Evolutionary conservation across 495 filamentous ascomycete species (phyloP).

Genomic region (Chlorociboria aeruginascens): DNA sequence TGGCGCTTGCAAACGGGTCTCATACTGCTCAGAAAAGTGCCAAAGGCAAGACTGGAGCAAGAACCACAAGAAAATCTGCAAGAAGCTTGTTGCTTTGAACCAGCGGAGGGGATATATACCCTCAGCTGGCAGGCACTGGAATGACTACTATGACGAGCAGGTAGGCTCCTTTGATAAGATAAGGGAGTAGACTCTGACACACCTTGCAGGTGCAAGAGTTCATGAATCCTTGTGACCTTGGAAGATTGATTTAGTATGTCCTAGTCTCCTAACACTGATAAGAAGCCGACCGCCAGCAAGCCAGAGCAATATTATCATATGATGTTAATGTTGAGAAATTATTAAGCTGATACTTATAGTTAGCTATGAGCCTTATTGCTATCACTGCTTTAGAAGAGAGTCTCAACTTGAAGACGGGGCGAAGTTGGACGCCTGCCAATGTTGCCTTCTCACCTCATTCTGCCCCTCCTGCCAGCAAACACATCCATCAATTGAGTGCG

Average conservation of each 20-base stretch:
- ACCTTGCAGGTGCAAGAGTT: slow-evolving; percentile 1
- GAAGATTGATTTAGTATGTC: slow-evolving; percentile 5
- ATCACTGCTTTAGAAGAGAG: slow-evolving; percentile 7
- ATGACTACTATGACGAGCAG: slow-evolving; percentile 1
- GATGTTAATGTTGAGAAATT: slow-evolving; percentile 2
- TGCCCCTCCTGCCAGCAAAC: slow-evolving; percentile 6
- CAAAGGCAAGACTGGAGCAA: slow-evolving; percentile 7
- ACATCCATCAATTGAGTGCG: slow-evolving; percentile 1
- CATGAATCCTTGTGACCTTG: slow-evolving; percentile 4
- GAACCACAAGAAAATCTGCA: slow-evolving; percentile 6
- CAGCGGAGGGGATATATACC: not conserved
- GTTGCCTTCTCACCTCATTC: slow-evolving; percentile 4
- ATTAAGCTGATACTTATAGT: not conserved
- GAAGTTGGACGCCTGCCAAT: slow-evolving; percentile 1
- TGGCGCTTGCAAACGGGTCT: slow-evolving; percentile 10
- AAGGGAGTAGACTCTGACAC: not conserved
- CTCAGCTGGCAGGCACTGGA: slow-evolving; percentile 1
- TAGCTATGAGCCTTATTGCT: slow-evolving; percentile 5
- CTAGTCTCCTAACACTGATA: not conserved
- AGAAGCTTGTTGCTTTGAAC: slow-evolving; percentile 3
- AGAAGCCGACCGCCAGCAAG: not conserved
- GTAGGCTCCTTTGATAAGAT: slow-evolving; percentile 3
- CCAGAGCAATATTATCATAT: not conserved
- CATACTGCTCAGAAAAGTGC: slow-evolving; percentile 8
- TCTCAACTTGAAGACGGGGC: slow-evolving; percentile 1